Evolutionary conservation across 345 rosid species (phyloP).

Genomic region (Hibiscus mutabilis): DNA sequence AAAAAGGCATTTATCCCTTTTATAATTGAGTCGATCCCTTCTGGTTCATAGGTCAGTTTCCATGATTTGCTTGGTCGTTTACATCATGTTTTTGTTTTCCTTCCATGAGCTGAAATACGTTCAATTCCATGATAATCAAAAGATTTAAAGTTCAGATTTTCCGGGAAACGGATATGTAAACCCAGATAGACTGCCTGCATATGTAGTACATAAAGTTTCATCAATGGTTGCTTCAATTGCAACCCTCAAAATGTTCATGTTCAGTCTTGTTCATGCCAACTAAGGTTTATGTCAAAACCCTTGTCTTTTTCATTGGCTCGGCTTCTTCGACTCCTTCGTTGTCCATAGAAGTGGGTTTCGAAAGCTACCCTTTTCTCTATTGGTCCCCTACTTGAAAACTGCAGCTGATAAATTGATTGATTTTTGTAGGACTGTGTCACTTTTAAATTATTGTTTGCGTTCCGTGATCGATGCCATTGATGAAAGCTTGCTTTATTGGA

Average conservation of each 20-base stretch:
- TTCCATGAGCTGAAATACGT: conserved; percentile 8
- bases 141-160: no score
- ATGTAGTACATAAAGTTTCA: neutral
- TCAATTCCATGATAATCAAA: neutral
- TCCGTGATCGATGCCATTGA: conserved; percentile 16
- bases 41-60: conserved; percentile 11
- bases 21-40: conserved; percentile 12
- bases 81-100: conserved; percentile 11
- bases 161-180: neutral
- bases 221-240: conserved; percentile 2
- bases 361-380: conserved; percentile 17
- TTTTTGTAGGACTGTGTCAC: conserved; percentile 4
- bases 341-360: conserved; percentile 16
- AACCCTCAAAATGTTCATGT: conserved; percentile 15
- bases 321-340: conserved; percentile 3
- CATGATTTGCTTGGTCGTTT: conserved; percentile 16
- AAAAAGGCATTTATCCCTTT: no score
- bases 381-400: conserved; percentile 29
- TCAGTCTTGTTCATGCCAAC: conserved; percentile 26
- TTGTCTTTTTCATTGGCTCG: conserved; percentile 18
- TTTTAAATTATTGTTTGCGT: conserved; percentile 24
- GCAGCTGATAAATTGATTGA: conserved; percentile 16
- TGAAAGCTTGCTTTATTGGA: conserved; percentile 17
- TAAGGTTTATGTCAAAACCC: conserved; percentile 19
- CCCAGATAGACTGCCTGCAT: conserved; percentile 1